Percentiles rank a stretch among this genome's conserved stretches.
Evolutionary conservation across 1,139 yeast species (phyloP).

Genomic region (Hyphopichia khmerensis): DNA sequence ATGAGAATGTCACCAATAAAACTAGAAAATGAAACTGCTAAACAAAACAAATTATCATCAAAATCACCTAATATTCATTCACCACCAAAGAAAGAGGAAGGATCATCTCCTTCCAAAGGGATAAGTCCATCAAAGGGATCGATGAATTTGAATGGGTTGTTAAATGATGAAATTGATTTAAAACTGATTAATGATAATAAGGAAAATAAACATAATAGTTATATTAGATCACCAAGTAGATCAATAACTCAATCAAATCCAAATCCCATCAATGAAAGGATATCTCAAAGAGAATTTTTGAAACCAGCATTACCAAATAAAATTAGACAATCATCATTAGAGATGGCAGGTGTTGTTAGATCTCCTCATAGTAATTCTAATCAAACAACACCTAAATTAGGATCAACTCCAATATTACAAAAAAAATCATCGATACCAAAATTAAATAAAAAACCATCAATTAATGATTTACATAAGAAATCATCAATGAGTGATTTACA

Average conservation of each 20-base stretch:
- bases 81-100: not conserved
- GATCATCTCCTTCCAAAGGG: constrained; percentile 1
- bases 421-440: constrained; percentile 11
- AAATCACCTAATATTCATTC: constrained; percentile 6
- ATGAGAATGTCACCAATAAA: constrained; percentile 6
- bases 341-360: constrained; percentile 36
- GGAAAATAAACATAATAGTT: not conserved
- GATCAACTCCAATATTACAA: constrained; percentile 11
- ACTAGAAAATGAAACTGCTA: not conserved
- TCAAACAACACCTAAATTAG: constrained; percentile 8
- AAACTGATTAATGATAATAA: constrained; percentile 14
- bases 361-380: constrained; percentile 2
- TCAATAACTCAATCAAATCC: not conserved
- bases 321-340: constrained; percentile 28
- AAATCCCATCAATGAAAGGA: not conserved
- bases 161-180: constrained; percentile 17
- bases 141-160: constrained; percentile 35
- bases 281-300: constrained; percentile 14
- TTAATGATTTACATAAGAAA: constrained; percentile 15
- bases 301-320: constrained; percentile 29
- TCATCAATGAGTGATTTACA: constrained; percentile 13
- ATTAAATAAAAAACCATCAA: constrained; percentile 15
- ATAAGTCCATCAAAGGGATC: constrained; percentile 44
- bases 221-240: not conserved
- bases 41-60: not conserved